Base-by-base conservation (phyloP, 2,329 filamentous ascomycete species). In the Epichloe coenophiala region DNA sequence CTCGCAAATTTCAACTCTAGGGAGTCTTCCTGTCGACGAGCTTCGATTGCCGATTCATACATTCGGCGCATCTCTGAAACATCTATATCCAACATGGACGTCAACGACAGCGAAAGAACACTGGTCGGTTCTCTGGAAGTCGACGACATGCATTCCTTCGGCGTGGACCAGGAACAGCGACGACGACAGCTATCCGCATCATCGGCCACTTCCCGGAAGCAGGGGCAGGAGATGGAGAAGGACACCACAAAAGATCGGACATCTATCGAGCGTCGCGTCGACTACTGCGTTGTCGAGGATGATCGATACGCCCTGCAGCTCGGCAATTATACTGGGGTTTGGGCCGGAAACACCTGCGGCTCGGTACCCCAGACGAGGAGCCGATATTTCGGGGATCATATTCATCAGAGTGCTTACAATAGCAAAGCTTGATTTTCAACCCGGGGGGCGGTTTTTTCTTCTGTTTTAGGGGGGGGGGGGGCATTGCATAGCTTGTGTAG, bases 281-380 rank as follows among this genome's bases (percentile, higher is more conserved):
- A 56, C 33, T 49, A 54, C 40, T 53, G 36, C 27, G 54, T 56
- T 39, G 33, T 49, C 35, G 46, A 53, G 27, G 49, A 55, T n/a
- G 54, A 51, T 17, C 17, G 39, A 19, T 19, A 19, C 35, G 39
- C 47, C n/a, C 37, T 44, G 13, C 17, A 46, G 36, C 53, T 52
- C 17, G 57, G 56, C 43, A 58, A 59, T 42, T 59, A 59, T 31
- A 59, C 57, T 8, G 57, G 53, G n/a, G 42, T 56, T 15, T 59
- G 57, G 57, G 53, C 57, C 3, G 55, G 55, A 1, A 42, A 52
- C 15, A 27, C 45, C 27, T 50, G 17, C 17, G 48, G 40, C 12
- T 47, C 52, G 15, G 53, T 50, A 31, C 51, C 52, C 1, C 55
- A 54, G 37, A 53, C 48, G 23, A 49, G 56, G 21, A 59, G 51